Evolutionary conservation across 805 yeast genomes (phyloP).

Genomic region (Monosporozyma aerobia): DNA sequence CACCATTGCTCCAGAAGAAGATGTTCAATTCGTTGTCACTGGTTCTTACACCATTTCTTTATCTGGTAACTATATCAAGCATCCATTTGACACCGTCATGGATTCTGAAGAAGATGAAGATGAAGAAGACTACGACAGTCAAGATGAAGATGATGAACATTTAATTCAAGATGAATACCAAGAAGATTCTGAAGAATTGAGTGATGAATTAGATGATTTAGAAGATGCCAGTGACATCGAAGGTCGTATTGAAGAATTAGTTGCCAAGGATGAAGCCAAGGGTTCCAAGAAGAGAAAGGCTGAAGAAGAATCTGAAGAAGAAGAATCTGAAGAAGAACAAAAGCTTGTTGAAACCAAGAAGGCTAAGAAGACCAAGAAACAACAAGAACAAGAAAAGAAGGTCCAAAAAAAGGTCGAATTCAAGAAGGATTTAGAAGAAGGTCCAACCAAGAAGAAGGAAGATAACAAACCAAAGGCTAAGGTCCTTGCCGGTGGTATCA

Average conservation of each 20-base stretch:
- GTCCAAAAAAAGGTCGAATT: constrained; percentile 76
- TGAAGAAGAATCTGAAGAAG: constrained; percentile 13
- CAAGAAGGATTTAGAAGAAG: constrained; percentile 86
- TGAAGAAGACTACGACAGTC: constrained; percentile 26
- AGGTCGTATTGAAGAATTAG: constrained; percentile 64
- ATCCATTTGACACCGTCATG: constrained; percentile 62
- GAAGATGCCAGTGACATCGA: constrained; percentile 66
- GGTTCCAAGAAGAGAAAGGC: constrained; percentile 1
- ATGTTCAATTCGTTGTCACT: constrained; percentile 85
- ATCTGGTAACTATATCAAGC: constrained; percentile 92
- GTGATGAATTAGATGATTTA: constrained; percentile 38
- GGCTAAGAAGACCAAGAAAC: constrained; percentile 26
- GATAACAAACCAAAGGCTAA: constrained; percentile 49
- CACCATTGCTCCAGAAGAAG: constrained; percentile 88
- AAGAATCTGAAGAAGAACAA: constrained; percentile 26
- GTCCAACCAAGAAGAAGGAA: constrained; percentile 55
- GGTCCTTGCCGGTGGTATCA: constrained; percentile 86
- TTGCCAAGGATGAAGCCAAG: constrained; percentile 43
- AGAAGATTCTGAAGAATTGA: constrained; percentile 59
- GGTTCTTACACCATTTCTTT: constrained; percentile 92
- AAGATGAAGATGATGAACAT: constrained; percentile 36
- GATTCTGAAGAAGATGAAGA: constrained; percentile 42
- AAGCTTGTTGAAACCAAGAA: constrained; percentile 12
- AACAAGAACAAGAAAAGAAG: constrained; percentile 28
- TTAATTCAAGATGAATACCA: constrained; percentile 46